Percentiles rank a stretch among this genome's conserved stretches.
Conservation (phyloP, 306 rosid species). For the Canavalia ensiformis region DNA sequence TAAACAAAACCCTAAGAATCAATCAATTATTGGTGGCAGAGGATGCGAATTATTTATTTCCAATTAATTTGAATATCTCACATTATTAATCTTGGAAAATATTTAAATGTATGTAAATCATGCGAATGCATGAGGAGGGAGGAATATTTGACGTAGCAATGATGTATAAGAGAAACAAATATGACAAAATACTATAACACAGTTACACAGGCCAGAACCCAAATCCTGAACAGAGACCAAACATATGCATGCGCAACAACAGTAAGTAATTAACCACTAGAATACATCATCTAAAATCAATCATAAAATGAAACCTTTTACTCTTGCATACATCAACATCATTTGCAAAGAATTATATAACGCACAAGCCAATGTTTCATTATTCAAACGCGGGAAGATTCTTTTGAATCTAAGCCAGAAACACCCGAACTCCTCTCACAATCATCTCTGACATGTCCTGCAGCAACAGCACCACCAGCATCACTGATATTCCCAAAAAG, state of each 20-base stretch:
- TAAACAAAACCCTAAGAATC: too few relatives aligned
- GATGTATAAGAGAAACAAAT: slow-evolving; percentile 45
- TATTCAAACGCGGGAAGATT: slow-evolving; percentile 45
- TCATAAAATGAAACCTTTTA: slow-evolving; percentile 49
- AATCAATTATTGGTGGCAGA: too few relatives aligned
- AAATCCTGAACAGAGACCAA: slow-evolving; percentile 46
- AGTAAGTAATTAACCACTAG: slow-evolving; percentile 13
- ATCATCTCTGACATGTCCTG: slow-evolving; percentile 69
- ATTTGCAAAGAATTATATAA: slow-evolving; percentile 57
- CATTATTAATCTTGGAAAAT: too few relatives aligned
- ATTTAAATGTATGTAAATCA: background rate
- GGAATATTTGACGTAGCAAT: slow-evolving; percentile 1
- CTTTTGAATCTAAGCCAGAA: slow-evolving; percentile 50
- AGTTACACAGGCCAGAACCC: slow-evolving; percentile 48
- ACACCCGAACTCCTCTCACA: slow-evolving; percentile 54
- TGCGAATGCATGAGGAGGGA: slow-evolving; percentile 10
- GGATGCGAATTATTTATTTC: too few relatives aligned
- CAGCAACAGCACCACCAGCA: slow-evolving; percentile 73
- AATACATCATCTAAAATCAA: slow-evolving; percentile 51
- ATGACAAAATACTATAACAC: slow-evolving; percentile 53
- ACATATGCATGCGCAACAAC: slow-evolving; percentile 41
- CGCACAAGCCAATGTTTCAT: slow-evolving; percentile 20
- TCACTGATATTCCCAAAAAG: slow-evolving; percentile 76
- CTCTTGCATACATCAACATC: slow-evolving; percentile 54
- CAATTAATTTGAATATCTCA: too few relatives aligned